Evolutionary conservation across 768 basidiomycete species (phyloP), one percentile per base, ranked within the genome.

Genomic region (Pleurotus cornucopiae): DNA sequence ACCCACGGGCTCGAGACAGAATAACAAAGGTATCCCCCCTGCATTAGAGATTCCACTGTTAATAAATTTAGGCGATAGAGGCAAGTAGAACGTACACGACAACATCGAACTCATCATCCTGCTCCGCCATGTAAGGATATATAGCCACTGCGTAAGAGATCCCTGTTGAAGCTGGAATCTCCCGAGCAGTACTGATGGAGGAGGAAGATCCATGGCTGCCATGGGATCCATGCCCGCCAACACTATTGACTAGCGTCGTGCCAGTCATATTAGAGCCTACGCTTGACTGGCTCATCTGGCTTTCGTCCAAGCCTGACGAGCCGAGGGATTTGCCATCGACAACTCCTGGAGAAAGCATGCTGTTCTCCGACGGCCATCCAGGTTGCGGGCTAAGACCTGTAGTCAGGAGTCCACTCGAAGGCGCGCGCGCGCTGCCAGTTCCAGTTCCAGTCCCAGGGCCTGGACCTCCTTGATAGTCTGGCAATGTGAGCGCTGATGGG

Each of bases 101-200:
- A 2, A 98, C 97, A 67, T 98, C 94, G 68, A 98, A 98, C 69
- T 99, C 97, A 68, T 98, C 97, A 56, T 97, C 94, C 67, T 97
- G 89, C 70, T 98, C 97, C 5, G 96, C 94, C 84, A 95, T 89
- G 69, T 99, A 98, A 45, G 97, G 97, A 66, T 99, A 98, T 62
- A 98, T 98, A 26, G 95, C 94, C 34, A 99, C 92, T 2, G 96
- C 95, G 65, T 97, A 99, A 9, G 94, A 94, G 16, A 94, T 79
- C 12, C 84, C 85, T 49, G 69, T 71, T n/a, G 72, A 55, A 13
- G 69, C 71, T 49, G 77, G 76, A 25, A 77, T 76, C 51, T 82
- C 80, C 55, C 76, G 62, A n/a, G 67, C 58, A 40, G 52, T 64
- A 54, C 60, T 64, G 51, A 43, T 30, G 12, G 46, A 14, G 18